A percentile compares a stretch with the other conserved stretches of the same genome.
Conservation (phyloP, 2,329 filamentous ascomycete genomes). For the Fusarium sp. region DNA sequence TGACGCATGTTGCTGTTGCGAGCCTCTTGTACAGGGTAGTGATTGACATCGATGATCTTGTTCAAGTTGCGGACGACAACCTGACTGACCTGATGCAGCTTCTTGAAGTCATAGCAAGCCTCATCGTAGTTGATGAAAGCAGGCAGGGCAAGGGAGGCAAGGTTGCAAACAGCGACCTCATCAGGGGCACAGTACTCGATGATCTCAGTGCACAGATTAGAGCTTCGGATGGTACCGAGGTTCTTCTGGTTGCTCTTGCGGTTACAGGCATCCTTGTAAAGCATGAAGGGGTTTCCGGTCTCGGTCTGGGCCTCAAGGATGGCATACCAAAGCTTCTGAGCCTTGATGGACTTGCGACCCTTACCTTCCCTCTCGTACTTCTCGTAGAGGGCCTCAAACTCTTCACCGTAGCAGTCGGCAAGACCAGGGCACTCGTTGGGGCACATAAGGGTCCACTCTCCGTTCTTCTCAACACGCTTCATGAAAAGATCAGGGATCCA, state of each 20-base stretch:
- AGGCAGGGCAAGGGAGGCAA: slow-evolving; percentile 93
- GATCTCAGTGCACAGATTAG: slow-evolving; percentile 98
- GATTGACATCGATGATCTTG: slow-evolving; percentile 98
- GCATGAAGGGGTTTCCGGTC: slow-evolving; percentile 99
- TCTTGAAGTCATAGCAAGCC: slow-evolving; percentile 93
- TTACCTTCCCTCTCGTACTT: slow-evolving; percentile 90
- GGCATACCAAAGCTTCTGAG: slow-evolving; percentile 99
- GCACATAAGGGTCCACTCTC: slow-evolving; percentile 97
- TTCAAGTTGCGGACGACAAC: slow-evolving; percentile 96
- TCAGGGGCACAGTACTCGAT: slow-evolving; percentile 97
- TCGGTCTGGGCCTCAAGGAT: slow-evolving; percentile 98
- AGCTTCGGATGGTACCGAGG: slow-evolving; percentile 96
- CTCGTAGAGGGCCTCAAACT: slow-evolving; percentile 95
- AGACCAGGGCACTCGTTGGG: slow-evolving; percentile 96
- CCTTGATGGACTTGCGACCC: slow-evolving; percentile 91
- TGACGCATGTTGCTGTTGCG: slow-evolving; percentile 97
- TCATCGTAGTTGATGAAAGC: slow-evolving; percentile 89
- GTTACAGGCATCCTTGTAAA: slow-evolving; percentile 99
- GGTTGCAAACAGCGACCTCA: slow-evolving; percentile 98
- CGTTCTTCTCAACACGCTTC: slow-evolving; percentile 98
- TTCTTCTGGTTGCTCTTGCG: slow-evolving; percentile 99
- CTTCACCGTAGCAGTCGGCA: slow-evolving; percentile 96
- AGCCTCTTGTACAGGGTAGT: slow-evolving; percentile 96
- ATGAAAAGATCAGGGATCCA: slow-evolving; percentile 99
- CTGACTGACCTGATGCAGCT: slow-evolving; percentile 93